Evolutionary conservation across 1,284 basidiomycete genomes (phyloP), one percentile per base, ranked within the genome.

Genomic region (Fomitopsis betulina): DNA sequence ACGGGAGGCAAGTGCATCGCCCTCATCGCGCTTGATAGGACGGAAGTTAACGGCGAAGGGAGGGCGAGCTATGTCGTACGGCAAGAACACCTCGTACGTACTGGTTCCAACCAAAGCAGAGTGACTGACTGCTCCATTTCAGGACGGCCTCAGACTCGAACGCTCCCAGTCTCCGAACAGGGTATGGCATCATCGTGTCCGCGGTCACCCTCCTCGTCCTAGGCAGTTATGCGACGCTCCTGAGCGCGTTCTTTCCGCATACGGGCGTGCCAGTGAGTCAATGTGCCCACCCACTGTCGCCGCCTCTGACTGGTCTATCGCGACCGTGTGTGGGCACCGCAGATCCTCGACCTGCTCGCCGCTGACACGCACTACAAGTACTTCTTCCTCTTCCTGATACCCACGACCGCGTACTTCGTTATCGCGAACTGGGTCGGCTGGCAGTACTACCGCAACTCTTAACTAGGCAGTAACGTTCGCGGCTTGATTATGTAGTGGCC

Each of bases 361-460:
- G 67, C 72, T 27, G 94, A 96, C 73, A 82, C 77, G 17, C 91
- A 96, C 70, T 96, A 96, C 84, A 95, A 95, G 74, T 96, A 96
- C 73, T 85, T 96, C 63, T 68, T 79, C 13, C 74, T 94, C 13
- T 75, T 96, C 43, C 78, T 95, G 51, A 80, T 97, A 52, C 94
- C 95, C 23, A 88, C 88, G 17, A 85, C 80, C 15, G 80, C 89
- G 35, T 94, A 93, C 74, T 95, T 94, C 71, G 89, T 93, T 54
- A 97, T 98, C 67, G 92, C 94, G 43, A 97, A 97, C 68, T 98
- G 95, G 95, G 92, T 94, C 39, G 93, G 94, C 49, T 96, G 94
- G 93, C 92, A 95, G 71, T 96, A 93, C 72, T 96, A 93, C 72
- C 85, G 89, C 49, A 94, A 93, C 72, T 92, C 93, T 8, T 90